Percentiles rank a stretch among this genome's conserved stretches.
These are phyloP conservation scores for Schoenoplectus tabernaemontani DNA, from an alignment of 202 grass and related monocot genomes.

Conservation along the genomic window DNA sequence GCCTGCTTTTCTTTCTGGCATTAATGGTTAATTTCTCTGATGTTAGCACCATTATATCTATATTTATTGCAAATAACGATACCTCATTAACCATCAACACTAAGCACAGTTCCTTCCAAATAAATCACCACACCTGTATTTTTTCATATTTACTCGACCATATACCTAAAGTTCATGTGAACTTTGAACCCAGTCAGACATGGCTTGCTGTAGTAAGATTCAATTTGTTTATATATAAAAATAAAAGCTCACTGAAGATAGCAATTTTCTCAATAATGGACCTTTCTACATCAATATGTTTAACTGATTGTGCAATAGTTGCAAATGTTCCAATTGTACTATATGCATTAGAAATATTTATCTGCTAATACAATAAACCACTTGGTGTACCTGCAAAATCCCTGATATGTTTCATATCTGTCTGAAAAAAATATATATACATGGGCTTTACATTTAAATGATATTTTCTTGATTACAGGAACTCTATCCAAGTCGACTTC, in stretches of 20 bases:
- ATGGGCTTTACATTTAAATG: background rate
- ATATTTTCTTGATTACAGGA: conserved; percentile 41
- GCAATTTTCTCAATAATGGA: background rate
- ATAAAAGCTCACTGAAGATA: background rate
- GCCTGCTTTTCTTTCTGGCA: background rate
- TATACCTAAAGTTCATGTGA: background rate
- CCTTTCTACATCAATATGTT: background rate
- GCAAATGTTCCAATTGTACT: background rate
- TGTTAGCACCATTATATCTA: background rate
- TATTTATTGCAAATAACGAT: background rate
- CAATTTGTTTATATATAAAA: background rate
- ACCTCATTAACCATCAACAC: background rate
- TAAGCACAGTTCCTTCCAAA: background rate
- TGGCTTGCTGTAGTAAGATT: background rate
- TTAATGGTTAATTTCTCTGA: background rate
- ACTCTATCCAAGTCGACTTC: conserved; percentile 55
- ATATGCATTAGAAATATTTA: background rate
- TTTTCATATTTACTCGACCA: background rate
- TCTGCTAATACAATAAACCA: background rate
- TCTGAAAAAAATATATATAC: no score
- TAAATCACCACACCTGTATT: background rate
- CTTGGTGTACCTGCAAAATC: background rate
- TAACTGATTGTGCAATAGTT: background rate
- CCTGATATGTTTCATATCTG: no score
- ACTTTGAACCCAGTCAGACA: background rate